Conservation (phyloP, 805 yeast species). For the Kuraishia hungarica region DNA sequence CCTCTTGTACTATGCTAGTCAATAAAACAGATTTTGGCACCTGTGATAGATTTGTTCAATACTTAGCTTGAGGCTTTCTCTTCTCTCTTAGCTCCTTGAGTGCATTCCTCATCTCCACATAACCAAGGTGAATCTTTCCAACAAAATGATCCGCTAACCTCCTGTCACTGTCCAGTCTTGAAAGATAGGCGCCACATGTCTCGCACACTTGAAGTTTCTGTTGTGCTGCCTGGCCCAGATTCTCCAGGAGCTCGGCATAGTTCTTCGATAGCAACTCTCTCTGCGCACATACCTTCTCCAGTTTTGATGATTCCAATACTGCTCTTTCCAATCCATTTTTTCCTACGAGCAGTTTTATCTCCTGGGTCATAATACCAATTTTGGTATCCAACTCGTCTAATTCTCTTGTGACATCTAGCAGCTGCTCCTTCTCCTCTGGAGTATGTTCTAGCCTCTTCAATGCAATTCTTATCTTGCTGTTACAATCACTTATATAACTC, state of each 20-base stretch:
- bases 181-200: conserved; percentile 82
- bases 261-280: conserved; percentile 46
- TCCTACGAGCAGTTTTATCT: conserved; percentile 43
- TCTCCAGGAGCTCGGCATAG: conserved; percentile 56
- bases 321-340: conserved; percentile 44
- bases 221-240: conserved; percentile 76
- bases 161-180: conserved; percentile 79
- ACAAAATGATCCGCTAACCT: conserved; percentile 83
- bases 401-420: conserved; percentile 28
- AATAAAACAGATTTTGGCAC: background rate
- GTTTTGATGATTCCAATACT: conserved; percentile 35
- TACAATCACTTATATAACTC: conserved; percentile 56
- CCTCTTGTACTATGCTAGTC: background rate
- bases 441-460: conserved; percentile 61
- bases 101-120: conserved; percentile 62
- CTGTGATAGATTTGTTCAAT: background rate
- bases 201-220: conserved; percentile 88
- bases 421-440: conserved; percentile 39
- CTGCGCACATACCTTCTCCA: conserved; percentile 35
- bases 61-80: background rate
- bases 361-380: conserved; percentile 61
- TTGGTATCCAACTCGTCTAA: conserved; percentile 54
- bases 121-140: conserved; percentile 83
- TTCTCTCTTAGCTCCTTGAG: conserved; percentile 29
- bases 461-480: conserved; percentile 55